Evolutionary conservation across 1,284 basidiomycete genomes (phyloP).

Genomic region (Mycosarcoma mackinlayi): DNA sequence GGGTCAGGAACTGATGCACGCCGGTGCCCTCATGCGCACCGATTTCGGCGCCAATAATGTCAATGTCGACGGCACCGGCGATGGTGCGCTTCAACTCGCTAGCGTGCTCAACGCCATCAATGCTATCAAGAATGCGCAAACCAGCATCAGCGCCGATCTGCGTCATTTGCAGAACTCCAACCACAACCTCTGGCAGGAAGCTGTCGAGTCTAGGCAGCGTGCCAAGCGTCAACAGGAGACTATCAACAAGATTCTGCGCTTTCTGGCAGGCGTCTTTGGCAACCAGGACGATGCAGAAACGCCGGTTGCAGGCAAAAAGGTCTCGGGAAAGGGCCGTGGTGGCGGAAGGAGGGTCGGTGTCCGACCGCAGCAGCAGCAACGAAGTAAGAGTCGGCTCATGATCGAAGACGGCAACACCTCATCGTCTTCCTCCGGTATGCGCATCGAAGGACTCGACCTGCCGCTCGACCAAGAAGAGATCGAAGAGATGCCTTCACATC

Average conservation of each 20-base stretch:
- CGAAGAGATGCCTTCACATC: slow-evolving; percentile 48
- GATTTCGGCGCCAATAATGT: slow-evolving; percentile 37
- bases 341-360: slow-evolving; percentile 63
- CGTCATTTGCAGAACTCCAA: slow-evolving; percentile 89
- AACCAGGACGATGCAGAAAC: slow-evolving; percentile 69
- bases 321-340: slow-evolving; percentile 32
- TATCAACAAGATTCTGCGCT: slow-evolving; percentile 94
- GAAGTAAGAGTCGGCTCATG: slow-evolving; percentile 46
- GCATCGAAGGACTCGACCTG: slow-evolving; percentile 35
- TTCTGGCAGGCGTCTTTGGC: slow-evolving; percentile 92
- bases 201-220: slow-evolving; percentile 79
- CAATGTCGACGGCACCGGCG: slow-evolving; percentile 8
- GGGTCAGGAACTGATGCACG: slow-evolving; percentile 39
- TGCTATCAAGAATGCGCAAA: slow-evolving; percentile 90
- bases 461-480: slow-evolving; percentile 47
- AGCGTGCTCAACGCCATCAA: slow-evolving; percentile 82
- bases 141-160: slow-evolving; percentile 85
- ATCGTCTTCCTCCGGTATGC: slow-evolving; percentile 3
- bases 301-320: slow-evolving; percentile 28
- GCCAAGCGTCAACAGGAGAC: slow-evolving; percentile 94
- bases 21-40: slow-evolving; percentile 50
- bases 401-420: slow-evolving; percentile 40
- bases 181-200: slow-evolving; percentile 90
- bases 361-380: slow-evolving; percentile 36
- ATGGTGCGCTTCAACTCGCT: slow-evolving; percentile 55